Percentiles rank a stretch among this genome's conserved stretches.
phyloP scores from a whole-genome alignment of 352 stramenopile species.

The Phytopythium sindhum region DNA sequence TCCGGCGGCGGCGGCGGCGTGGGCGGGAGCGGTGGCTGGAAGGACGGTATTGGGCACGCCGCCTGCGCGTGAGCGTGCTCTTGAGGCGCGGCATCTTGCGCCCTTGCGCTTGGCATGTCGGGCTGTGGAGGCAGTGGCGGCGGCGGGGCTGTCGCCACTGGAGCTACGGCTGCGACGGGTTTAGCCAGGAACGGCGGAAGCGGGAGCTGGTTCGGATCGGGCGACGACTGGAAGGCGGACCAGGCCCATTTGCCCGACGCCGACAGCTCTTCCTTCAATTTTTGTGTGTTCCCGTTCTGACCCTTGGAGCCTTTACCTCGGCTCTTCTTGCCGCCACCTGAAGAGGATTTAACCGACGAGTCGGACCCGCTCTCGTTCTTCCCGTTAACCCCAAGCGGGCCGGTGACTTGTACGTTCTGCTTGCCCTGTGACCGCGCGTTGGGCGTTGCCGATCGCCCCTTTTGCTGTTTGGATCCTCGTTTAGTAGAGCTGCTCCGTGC shows the following conservation, averaged over 20 bases:
- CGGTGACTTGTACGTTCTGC: constrained; percentile 13
- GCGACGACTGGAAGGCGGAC: constrained; percentile 82
- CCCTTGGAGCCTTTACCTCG: constrained; percentile 17
- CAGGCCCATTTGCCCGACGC: constrained; percentile 73
- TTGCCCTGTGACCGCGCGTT: constrained; percentile 40
- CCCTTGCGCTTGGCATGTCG: background rate
- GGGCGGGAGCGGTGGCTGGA: constrained; percentile 21
- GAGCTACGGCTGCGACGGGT: background rate
- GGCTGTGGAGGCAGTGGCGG: constrained; percentile 23
- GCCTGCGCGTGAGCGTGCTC: constrained; percentile 3
- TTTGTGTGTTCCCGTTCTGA: constrained; percentile 21
- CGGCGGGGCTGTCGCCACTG: constrained; percentile 12
- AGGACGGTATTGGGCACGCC: constrained; percentile 16
- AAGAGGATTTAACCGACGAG: background rate
- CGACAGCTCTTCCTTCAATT: constrained; percentile 54
- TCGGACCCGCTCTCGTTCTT: constrained; percentile 10
- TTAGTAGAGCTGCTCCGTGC: constrained; percentile 49
- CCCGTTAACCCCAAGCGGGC: constrained; percentile 9
- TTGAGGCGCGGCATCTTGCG: background rate
- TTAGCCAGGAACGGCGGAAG: constrained; percentile 67
- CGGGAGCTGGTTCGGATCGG: constrained; percentile 65
- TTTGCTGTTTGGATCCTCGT: constrained; percentile 35
- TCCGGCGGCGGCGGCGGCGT: constrained; percentile 37
- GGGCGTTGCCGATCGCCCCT: constrained; percentile 41
- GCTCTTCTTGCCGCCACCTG: constrained; percentile 31